These are phyloP conservation scores for Yarrowia osloensis DNA, from an alignment of 805 yeast species.

Conservation along the genomic window DNA sequence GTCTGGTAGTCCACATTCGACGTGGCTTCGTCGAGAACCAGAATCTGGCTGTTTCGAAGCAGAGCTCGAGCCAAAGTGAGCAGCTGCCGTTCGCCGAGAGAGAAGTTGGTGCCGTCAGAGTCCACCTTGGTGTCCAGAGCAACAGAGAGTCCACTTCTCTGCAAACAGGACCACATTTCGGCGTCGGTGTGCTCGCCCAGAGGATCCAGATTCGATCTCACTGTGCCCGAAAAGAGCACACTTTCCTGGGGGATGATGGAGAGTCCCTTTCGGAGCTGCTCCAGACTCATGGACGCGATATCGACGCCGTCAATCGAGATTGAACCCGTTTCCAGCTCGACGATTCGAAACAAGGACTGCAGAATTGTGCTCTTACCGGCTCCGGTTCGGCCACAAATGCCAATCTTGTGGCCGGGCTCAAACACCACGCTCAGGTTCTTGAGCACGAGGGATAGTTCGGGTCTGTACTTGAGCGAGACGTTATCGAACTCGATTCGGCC, in stretches of 20 bases:
- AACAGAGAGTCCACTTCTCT: constrained; percentile 58
- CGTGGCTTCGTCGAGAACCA: constrained; percentile 76
- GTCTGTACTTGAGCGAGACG: constrained; percentile 63
- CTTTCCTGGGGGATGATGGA: constrained; percentile 91
- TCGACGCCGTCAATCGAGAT: constrained; percentile 71
- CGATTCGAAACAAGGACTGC: constrained; percentile 67
- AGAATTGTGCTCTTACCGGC: constrained; percentile 82
- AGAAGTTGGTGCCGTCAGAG: constrained; percentile 72
- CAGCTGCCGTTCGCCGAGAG: constrained; percentile 72
- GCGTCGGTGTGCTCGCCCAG: constrained; percentile 59
- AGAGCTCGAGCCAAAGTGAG: constrained; percentile 71
- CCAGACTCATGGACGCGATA: constrained; percentile 62
- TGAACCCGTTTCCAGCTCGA: constrained; percentile 56
- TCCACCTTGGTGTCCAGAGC: constrained; percentile 63
- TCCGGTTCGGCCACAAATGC: constrained; percentile 88
- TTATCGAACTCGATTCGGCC: constrained; percentile 61
- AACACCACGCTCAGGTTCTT: constrained; percentile 55
- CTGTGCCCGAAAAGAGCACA: constrained; percentile 75
- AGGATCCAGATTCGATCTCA: constrained; percentile 78
- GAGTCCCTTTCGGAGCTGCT: constrained; percentile 66
- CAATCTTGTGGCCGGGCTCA: constrained; percentile 66
- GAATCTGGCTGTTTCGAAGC: constrained; percentile 60
- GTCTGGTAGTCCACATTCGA: constrained; percentile 76
- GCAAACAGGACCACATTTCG: constrained; percentile 67
- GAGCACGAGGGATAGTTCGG: constrained; percentile 64